Base-by-base conservation (phyloP, 1,284 basidiomycete species). In the Boletellus deceptivus region DNA sequence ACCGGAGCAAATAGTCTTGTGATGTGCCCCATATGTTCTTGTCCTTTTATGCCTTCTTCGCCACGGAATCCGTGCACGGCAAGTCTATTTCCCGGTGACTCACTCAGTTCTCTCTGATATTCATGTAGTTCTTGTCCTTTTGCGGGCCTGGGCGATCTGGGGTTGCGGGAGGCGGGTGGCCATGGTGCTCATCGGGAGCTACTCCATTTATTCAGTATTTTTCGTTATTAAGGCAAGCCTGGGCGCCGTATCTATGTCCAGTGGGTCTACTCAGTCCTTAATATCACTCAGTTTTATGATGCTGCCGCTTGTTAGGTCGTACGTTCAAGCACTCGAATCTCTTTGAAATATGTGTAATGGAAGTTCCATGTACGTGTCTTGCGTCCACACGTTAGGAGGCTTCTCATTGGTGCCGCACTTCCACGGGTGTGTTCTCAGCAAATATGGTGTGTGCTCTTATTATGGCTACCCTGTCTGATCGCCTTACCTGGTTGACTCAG, bases 111-210 rank as follows among this genome's bases (percentile, higher is more conserved):
- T 29, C 11, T 29, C 29, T 29, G 9, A 29, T 29, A 10, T 29
- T 29, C 29, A 29, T 13, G 2, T n/a, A 57, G 55, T 57, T 35
- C 45, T 57, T 31, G 55, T 57, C 6, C 48, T 57, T 38, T 11
- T 57, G 20, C 20, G 20, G 4, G 20, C 20, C 20, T 20, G 20
- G 20, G 20, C 20, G 20, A 20, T 20, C 20, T 20, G 55, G 55
- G 55, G 55, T 9, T 48, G 51, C n/a, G 16, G 20, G 6, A 25
- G 33, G 33, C 29, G 33, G 7, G 35, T 45, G 17, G 38, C 43
- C 16, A 22, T 16, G 8, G 24, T 34, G 8, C 35, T 55, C 16
- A 29, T 51, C 6, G 33, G 38, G 29, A 41, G 27, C 13, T 55
- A 55, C 16, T 2, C 20, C 17, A 17, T 22, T 10, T 55, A 55